phyloP scores from a whole-genome alignment of 169 alveolate genomes.

The Besnoitia besnoiti region DNA sequence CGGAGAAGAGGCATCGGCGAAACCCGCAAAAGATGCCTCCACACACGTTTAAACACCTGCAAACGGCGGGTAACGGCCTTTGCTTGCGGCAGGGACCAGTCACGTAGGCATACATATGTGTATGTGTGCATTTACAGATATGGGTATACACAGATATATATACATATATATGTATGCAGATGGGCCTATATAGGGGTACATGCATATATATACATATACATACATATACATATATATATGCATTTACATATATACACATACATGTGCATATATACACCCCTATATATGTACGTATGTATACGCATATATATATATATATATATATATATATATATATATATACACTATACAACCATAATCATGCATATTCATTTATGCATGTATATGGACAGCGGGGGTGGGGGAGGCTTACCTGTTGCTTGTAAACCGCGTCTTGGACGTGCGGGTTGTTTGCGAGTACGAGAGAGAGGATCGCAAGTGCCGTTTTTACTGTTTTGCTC shows the following conservation, averaged over 20 bases:
- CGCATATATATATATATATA: neutral
- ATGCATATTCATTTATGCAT: neutral
- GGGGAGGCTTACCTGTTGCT: neutral
- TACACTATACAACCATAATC: neutral
- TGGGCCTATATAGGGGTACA: neutral
- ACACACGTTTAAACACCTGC: neutral
- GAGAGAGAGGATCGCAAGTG: slow-evolving; percentile 25
- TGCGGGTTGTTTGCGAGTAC: slow-evolving; percentile 49
- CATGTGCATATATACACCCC: neutral
- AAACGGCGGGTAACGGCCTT: no score
- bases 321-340: neutral
- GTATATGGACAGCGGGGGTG: neutral
- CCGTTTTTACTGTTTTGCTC: neutral
- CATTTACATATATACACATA: neutral
- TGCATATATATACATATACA: neutral
- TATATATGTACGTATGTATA: no score
- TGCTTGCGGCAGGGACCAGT: no score
- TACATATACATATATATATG: neutral
- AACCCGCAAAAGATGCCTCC: neutral
- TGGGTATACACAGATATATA: neutral
- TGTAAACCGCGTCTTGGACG: slow-evolving; percentile 27
- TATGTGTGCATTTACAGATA: neutral
- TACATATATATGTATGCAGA: neutral
- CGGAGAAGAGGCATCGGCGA: no score
- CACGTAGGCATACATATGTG: neutral